Base-by-base conservation (phyloP, 2,329 filamentous ascomycete genomes). In the Pseudohalonectria lignicola region DNA sequence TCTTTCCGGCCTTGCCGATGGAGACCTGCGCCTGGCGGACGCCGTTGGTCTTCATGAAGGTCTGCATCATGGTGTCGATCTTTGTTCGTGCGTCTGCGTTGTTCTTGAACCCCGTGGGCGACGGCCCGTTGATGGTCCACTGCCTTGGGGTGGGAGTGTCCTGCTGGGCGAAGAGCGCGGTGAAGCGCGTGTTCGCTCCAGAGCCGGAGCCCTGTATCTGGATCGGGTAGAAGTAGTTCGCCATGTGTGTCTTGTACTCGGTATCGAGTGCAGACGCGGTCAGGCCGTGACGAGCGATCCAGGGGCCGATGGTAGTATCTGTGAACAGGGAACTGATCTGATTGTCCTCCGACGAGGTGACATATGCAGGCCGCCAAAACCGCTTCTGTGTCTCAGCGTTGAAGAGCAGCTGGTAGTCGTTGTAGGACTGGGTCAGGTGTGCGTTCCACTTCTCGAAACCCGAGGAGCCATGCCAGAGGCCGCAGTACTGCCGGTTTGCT, bases 31-130 rank as follows among this genome's bases (percentile, higher is more conserved):
- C 34, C 34, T 36, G 34, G 7, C 34, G 34, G 13, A 36, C 25
- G 34, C 34, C 34, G 34, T 36, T 36, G 9, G 11, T 17, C 25
- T 36, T 5, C 34, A 36, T 36, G 34, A 36, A 36, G 20, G 21
- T 15, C 34, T 36, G 34, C 25, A 36, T 16, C 6, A 36, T 9
- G 34, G 5, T 16, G 25, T 36, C 34, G n/a, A 36, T 29, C 13
- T 18, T 28, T 3, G 3, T 11, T 5, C 8, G n/a, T 5, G 20
- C 15, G 15, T 9, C 25, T 7, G 25, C 7, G 12, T 26, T 26
- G 23, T 26, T 26, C 23, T 26, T 26, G 13, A 25, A 36, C 12
- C 20, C 34, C 15, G 23, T 18, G 4, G 23, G 13, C 9, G 34
- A 20, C 7, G 34, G 25, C 6, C 21, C 34, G 25, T 26, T 36